These are phyloP conservation scores for Leishmania lainsoni DNA, from an alignment of 208 protist species.

Conservation along the genomic window DNA sequence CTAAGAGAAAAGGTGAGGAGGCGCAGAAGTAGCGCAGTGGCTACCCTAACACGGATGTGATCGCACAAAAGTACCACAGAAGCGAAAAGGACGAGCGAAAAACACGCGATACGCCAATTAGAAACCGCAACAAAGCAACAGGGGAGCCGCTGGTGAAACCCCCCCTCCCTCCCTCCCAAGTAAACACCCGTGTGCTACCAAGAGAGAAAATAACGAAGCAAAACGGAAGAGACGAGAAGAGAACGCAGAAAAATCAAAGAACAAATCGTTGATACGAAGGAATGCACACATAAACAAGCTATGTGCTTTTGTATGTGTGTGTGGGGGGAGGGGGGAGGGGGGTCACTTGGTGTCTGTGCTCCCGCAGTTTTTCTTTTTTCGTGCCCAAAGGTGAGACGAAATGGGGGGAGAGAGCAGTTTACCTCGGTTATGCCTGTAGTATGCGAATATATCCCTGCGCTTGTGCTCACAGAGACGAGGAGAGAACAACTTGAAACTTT, in stretches of 20 bases:
- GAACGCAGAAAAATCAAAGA: neutral
- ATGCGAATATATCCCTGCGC: neutral
- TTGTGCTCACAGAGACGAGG: neutral
- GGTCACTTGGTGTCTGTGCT: neutral
- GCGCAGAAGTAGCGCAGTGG: neutral
- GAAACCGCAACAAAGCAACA: neutral
- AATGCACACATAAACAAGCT: neutral
- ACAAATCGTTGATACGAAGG: neutral
- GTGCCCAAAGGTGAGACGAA: neutral
- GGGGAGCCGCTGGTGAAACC: neutral
- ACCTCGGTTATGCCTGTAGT: neutral
- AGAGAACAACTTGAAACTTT: neutral
- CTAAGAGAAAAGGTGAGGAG: neutral
- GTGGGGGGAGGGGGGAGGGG: neutral
- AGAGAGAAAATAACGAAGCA: no score
- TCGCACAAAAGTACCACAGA: neutral
- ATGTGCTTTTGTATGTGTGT: neutral
- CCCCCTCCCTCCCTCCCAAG: neutral
- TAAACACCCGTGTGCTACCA: neutral
- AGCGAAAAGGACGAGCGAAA: neutral
- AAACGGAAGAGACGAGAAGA: no score
- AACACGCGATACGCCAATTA: neutral
- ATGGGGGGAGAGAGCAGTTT: neutral
- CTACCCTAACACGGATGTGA: neutral
- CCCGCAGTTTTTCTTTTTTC: neutral